These are phyloP conservation scores for Myrmaecium sp. DNA, from an alignment of 2,329 filamentous ascomycete genomes.

Conservation along the genomic window DNA sequence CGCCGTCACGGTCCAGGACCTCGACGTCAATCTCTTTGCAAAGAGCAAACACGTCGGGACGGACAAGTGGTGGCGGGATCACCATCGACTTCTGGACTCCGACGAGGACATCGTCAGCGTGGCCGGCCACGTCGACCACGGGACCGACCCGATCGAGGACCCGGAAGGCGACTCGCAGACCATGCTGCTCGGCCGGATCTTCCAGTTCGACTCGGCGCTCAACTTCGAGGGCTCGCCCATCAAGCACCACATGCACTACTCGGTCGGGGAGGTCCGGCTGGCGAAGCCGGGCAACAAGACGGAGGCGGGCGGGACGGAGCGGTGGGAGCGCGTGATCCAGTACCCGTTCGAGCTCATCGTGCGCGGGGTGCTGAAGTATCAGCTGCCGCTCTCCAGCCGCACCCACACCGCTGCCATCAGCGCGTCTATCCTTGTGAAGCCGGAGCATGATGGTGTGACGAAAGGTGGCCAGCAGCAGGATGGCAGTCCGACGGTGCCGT, in stretches of 20 bases:
- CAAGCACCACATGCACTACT: slow-evolving; percentile 52
- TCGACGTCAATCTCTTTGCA: slow-evolving; percentile 86
- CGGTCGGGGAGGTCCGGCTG: slow-evolving; percentile 70
- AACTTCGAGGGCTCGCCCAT: slow-evolving; percentile 84
- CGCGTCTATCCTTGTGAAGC: slow-evolving; percentile 15
- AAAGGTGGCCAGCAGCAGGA: too few relatives aligned
- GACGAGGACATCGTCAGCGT: background rate
- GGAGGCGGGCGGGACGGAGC: slow-evolving; percentile 58
- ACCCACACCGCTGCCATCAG: slow-evolving; percentile 34
- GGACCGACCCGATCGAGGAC: slow-evolving; percentile 48
- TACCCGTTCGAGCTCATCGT: slow-evolving; percentile 90
- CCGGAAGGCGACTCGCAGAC: slow-evolving; percentile 51
- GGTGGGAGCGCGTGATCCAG: slow-evolving; percentile 81
- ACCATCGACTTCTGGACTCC: slow-evolving; percentile 6
- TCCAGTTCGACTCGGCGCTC: slow-evolving; percentile 71
- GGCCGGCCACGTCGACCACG: slow-evolving; percentile 31
- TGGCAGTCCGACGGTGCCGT: too few relatives aligned
- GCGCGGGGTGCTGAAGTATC: slow-evolving; percentile 77
- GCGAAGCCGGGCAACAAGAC: slow-evolving; percentile 76
- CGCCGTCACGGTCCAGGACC: slow-evolving; percentile 66
- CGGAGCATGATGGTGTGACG: too few relatives aligned
- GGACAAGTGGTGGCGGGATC: slow-evolving; percentile 27
- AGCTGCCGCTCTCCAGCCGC: slow-evolving; percentile 40
- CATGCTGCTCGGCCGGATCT: slow-evolving; percentile 81
- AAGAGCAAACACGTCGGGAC: slow-evolving; percentile 78